A percentile compares a stretch with the other conserved stretches of the same genome.
phyloP scores from a whole-genome alignment of 257 asterid genomes.

The Prunella vulgaris region DNA sequence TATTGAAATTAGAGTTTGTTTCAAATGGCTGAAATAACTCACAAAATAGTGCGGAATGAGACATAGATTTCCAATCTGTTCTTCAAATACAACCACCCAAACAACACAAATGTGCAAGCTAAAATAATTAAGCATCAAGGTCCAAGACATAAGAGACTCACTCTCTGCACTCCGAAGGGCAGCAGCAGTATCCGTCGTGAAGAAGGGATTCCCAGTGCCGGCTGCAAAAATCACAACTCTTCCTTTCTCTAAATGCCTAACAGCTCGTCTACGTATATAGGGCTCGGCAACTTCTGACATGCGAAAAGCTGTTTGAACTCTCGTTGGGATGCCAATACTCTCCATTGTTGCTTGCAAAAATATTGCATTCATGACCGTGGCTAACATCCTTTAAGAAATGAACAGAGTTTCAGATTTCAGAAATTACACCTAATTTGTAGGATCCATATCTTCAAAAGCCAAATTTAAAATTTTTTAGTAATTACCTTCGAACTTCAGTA shows the following conservation, averaged over 20 bases:
- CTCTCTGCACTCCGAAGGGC: constrained; percentile 97
- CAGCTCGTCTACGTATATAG: constrained; percentile 89
- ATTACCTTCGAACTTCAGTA: background rate
- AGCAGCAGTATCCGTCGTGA: constrained; percentile 99
- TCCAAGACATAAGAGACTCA: constrained; percentile 33
- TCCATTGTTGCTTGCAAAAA: constrained; percentile 97
- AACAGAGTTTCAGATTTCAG: background rate
- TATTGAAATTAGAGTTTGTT: background rate
- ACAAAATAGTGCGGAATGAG: background rate
- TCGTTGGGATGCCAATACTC: constrained; percentile 93
- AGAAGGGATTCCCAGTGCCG: constrained; percentile 97
- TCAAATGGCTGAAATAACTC: background rate
- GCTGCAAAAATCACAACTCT: constrained; percentile 97
- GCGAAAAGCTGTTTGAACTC: constrained; percentile 98
- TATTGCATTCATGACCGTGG: constrained; percentile 98
- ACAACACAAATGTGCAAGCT: background rate
- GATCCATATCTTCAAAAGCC: background rate
- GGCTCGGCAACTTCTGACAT: constrained; percentile 99
- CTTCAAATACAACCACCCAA: background rate
- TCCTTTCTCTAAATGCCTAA: constrained; percentile 96
- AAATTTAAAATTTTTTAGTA: background rate
- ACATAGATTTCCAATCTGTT: background rate
- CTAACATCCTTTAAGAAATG: constrained; percentile 76
- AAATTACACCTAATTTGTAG: background rate
- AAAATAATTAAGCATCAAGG: constrained; percentile 8